Evolutionary conservation across 2,329 filamentous ascomycete genomes (phyloP).

Genomic region (Beauveria rudraprayagi): DNA sequence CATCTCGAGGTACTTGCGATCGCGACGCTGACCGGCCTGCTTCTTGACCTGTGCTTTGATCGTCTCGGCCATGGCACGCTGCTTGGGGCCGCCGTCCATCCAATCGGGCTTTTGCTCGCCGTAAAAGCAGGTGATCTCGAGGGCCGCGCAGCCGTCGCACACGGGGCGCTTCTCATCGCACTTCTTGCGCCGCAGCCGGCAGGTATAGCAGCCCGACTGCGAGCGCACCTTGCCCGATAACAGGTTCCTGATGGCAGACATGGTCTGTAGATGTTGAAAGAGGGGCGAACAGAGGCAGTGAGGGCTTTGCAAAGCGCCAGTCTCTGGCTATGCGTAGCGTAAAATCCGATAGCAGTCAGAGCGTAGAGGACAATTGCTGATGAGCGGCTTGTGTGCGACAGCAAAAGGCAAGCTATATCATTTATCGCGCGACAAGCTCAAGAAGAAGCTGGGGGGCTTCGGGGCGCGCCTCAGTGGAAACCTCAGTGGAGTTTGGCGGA

Average conservation of each 20-base stretch:
- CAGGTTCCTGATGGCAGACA: conserved; percentile 18
- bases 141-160: conserved; percentile 41
- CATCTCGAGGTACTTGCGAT: conserved; percentile 39
- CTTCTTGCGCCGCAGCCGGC: conserved; percentile 52
- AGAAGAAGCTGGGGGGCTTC: neutral
- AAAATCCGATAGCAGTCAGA: too few species aligned
- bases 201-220: conserved; percentile 51
- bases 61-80: conserved; percentile 42
- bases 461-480: neutral
- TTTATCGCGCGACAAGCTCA: neutral
- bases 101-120: conserved; percentile 45
- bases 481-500: neutral
- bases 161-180: conserved; percentile 47
- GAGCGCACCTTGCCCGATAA: conserved; percentile 28
- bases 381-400: neutral
- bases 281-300: neutral
- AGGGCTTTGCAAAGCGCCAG: too few species aligned
- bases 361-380: too few species aligned
- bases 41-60: conserved; percentile 52
- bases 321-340: neutral
- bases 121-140: conserved; percentile 51
- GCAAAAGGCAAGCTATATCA: neutral
- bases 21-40: conserved; percentile 41
- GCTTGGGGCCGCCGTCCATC: conserved; percentile 45
- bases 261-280: neutral